Evolutionary conservation across 345 rosid genomes (phyloP), one percentile per base, ranked within the genome.

Genomic region (Turritis glabra): DNA sequence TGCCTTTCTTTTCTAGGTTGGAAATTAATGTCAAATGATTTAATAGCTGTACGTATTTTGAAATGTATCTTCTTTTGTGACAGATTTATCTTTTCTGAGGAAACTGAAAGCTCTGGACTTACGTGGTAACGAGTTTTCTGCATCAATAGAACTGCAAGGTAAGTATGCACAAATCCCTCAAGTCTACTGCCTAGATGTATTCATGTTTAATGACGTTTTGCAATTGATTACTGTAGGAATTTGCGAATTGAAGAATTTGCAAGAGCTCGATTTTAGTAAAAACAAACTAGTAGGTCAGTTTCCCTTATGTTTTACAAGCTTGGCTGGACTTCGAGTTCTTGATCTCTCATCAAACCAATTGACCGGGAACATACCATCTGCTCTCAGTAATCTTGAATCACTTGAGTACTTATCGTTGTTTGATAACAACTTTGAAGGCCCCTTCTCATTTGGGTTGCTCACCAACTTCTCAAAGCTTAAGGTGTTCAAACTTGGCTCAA

Each of bases 261-360:
- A 46, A 46, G 51, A 46, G 51, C 51, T 46, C 11, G 4, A 46
- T 17, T 11, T 46, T 5, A 46, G 51, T 18, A 1, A 8, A 0
- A 46, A 18, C 5, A 7, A 46, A 6, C 48, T 44, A 0, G 18
- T 0, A 6, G 67, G 73, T 0, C 9, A 37, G 10, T 29, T 75
- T 7, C 68, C 73, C 3, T 6, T 1, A 37, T 75, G 79, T 3
- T 9, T 75, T 35, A 48, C 43, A 18, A 27, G 44, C 4, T 48
- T 59, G 14, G 35, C 2, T 14, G 15, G 7, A 38, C 62, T 75
- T 19, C 21, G 67, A 10, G 68, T 67, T 50, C 73, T 74, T 37
- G 78, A 74, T 67, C 72, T 74, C 19, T 33, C 78, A 46, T 75
- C 60, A 0, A 67, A 75, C 35, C 60, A 25, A 4, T 13, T 75